phyloP scores from a whole-genome alignment of 2,329 filamentous ascomycete species.

The Neoscytalidium dimidiatum region DNA sequence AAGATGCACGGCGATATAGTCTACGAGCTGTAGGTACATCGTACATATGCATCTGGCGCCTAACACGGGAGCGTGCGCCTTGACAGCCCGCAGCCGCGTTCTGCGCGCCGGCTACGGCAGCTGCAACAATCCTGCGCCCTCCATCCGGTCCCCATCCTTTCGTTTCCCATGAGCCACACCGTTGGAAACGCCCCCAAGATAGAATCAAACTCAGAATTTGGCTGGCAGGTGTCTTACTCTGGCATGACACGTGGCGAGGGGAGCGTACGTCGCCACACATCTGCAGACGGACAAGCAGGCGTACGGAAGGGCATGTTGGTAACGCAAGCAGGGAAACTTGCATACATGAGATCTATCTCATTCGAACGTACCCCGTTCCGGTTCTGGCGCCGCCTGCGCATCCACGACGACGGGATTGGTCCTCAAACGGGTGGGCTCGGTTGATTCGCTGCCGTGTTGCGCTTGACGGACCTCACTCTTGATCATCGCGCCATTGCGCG shows the following conservation, averaged over 20 bases:
- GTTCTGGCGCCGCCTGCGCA: background rate
- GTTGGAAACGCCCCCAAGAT: background rate
- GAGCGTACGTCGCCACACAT: background rate
- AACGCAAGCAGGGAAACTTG: background rate
- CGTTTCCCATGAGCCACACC: background rate
- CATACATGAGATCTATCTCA: constrained; percentile 15
- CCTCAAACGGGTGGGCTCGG: too few relatives aligned
- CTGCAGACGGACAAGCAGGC: background rate
- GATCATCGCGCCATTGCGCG: background rate
- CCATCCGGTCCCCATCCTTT: background rate
- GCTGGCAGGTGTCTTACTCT: background rate
- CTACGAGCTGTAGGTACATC: constrained; percentile 2
- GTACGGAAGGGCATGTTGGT: background rate
- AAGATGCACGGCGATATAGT: background rate
- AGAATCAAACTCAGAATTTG: background rate
- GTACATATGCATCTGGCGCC: background rate
- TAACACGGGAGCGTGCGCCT: background rate
- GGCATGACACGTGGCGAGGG: constrained; percentile 6
- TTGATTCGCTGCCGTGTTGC: background rate
- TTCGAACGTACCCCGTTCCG: background rate
- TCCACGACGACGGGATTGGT: background rate
- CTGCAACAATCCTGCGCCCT: background rate
- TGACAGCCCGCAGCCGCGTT: constrained; percentile 4
- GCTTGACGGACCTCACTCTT: background rate
- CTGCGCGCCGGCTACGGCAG: background rate